Conservation (phyloP, 805 yeast genomes). For the Spathaspora gorwiae region DNA sequence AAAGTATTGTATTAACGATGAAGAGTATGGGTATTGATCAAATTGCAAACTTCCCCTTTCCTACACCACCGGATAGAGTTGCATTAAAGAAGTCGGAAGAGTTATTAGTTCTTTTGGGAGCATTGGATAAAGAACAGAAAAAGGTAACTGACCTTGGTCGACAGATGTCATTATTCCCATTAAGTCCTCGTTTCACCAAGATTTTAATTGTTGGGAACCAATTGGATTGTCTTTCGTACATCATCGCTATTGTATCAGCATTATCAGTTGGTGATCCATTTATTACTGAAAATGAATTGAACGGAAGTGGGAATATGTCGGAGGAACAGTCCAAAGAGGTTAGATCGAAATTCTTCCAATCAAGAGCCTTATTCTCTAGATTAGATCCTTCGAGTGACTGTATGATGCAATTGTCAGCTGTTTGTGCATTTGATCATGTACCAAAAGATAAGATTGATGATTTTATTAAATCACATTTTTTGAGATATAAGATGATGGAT, state of each 20-base stretch:
- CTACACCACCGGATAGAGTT: constrained; percentile 77
- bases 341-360: constrained; percentile 51
- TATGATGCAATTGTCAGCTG: constrained; percentile 68
- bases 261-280: constrained; percentile 93
- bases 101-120: constrained; percentile 70
- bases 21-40: constrained; percentile 95
- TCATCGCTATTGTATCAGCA: constrained; percentile 89
- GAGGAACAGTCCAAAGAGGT: constrained; percentile 32
- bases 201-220: constrained; percentile 87
- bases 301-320: constrained; percentile 23
- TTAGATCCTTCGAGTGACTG: constrained; percentile 77
- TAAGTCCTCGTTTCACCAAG: constrained; percentile 90
- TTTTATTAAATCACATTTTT: constrained; percentile 58
- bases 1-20: constrained; percentile 92
- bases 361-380: constrained; percentile 56
- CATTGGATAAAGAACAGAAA: constrained; percentile 51
- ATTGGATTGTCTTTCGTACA: constrained; percentile 75
- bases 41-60: constrained; percentile 89
- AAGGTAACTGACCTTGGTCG: constrained; percentile 73
- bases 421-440: constrained; percentile 83
- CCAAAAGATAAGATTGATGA: constrained; percentile 37
- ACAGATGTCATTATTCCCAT: constrained; percentile 85
- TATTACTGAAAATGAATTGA: constrained; percentile 63
- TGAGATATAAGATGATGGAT: constrained; percentile 77
- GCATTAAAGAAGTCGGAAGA: constrained; percentile 63